Evolutionary conservation across 352 stramenopile species (phyloP), one percentile per base, ranked within the genome.

Genomic region (Aphanomyces cochlioides): DNA sequence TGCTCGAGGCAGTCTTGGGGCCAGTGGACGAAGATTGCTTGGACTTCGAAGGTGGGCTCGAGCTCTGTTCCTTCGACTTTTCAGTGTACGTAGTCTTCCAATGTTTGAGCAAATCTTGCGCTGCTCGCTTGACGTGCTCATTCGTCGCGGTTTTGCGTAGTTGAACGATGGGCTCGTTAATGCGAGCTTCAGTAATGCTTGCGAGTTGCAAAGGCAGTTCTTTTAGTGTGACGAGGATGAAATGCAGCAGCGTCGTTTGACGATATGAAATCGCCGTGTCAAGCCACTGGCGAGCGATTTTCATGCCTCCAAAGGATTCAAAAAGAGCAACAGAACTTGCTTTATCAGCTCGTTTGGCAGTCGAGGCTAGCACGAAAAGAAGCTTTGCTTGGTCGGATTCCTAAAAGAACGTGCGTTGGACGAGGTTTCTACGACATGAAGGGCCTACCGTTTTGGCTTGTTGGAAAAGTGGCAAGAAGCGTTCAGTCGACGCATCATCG

Each of bases 91-190:
- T 87, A 69, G 74, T 78, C 66, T 85, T 78, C 87, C 87, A 95
- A 77, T 85, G 85, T 73, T 95, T 95, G 48, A 95, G 84, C 53
- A 95, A 74, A 56, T 95, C 85, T 66, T 95, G 87, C 5, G 87
- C 87, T 7, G 84, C 78, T 13, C 84, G 84, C 59, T 88, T 88
- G 47, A 95, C 85, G 19, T 85, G 83, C 60, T 95, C 87, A 73
- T 93, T 83, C 28, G 80, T 77, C 53, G 85, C 83, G 40, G 77
- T 85, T 65, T 95, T 95, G 72, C 84, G 82, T 45, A 95, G 78
- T 76, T 91, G 85, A 63, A 95, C 87, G 76, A 95, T 92, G 48
- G 87, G 87, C 73, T 95, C 85, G 79, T 95, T 95, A 73, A 95
- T 95, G 61, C 79, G 78, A 69, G 87, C 87, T 75, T 93, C 85